Percentiles rank a stretch among this genome's conserved stretches.
These are phyloP conservation scores for Neonectria magnoliae DNA, from an alignment of 2,329 filamentous ascomycete species.

Conservation along the genomic window DNA sequence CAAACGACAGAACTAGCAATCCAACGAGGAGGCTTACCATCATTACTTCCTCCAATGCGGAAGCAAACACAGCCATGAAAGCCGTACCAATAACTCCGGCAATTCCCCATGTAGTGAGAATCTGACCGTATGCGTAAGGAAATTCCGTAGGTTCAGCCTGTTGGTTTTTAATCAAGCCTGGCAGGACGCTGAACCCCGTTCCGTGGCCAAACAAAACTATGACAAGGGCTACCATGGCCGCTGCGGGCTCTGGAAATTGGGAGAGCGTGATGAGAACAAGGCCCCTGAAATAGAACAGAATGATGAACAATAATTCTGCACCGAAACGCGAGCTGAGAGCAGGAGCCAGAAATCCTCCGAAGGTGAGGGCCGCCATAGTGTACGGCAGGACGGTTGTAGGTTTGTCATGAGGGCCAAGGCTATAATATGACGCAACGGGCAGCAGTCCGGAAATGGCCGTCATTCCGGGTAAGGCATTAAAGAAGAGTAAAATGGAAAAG, in stretches of 20 bases:
- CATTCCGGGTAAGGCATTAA: slow-evolving; percentile 23
- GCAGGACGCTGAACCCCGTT: slow-evolving; percentile 15
- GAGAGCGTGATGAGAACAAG: slow-evolving; percentile 2
- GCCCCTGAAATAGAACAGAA: slow-evolving; percentile 2
- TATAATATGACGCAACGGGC: neutral
- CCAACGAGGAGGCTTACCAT: neutral
- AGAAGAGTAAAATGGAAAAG: slow-evolving; percentile 13
- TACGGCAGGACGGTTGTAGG: neutral
- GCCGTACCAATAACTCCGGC: neutral
- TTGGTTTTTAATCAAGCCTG: slow-evolving; percentile 8
- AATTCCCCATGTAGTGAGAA: slow-evolving; percentile 6
- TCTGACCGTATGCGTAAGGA: neutral
- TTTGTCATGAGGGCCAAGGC: neutral
- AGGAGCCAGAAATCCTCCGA: slow-evolving; percentile 13
- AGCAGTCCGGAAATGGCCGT: slow-evolving; percentile 1
- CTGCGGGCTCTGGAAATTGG: neutral
- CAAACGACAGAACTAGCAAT: neutral
- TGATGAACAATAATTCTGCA: neutral
- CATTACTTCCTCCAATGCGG: neutral
- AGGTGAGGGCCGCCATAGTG: slow-evolving; percentile 2
- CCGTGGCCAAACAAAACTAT: slow-evolving; percentile 9
- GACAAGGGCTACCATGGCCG: neutral
- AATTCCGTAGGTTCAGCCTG: neutral
- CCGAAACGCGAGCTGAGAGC: slow-evolving; percentile 1
- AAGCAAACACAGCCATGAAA: neutral